Evolutionary conservation across 352 stramenopile genomes (phyloP), one percentile per base, ranked within the genome.

Genomic region (Globisporangium emineosum): DNA sequence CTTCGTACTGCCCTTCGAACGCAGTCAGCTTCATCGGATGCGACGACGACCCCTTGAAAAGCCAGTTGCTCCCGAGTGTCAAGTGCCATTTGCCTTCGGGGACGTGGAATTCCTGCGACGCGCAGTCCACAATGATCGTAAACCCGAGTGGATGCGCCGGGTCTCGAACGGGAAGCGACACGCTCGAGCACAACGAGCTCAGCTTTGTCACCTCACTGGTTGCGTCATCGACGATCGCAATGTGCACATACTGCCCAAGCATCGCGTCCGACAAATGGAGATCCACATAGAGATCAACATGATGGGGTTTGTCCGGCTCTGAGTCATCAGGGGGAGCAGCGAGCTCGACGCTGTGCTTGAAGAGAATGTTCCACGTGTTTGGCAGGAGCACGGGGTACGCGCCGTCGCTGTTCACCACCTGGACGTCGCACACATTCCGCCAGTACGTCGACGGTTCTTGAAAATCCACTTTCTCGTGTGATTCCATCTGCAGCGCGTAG

Each of bases 101-200:
- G 0, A 88, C 67, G 32, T 70, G 54, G 7, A 67, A 60, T 2
- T 65, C 57, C 3, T 60, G 58, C 29, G 78, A 71, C 1, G 66
- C 54, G 27, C 81, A 90, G 37, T 90, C 78, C 8, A 88, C 70
- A 33, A 91, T 62, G n/a, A 92, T 76, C 2, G 83, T 90, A 65
- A 81, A 87, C 19, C 60, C 56, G 2, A 42, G 40, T 59, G n/a
- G 19, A 21, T 17, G 27, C 5, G 37, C 37, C n/a, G 17, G 5
- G 27, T 70, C 55, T 32, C 13, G 17, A 37, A 63, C 15, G 21
- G 67, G 37, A 19, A 86, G 51, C 29, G 55, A 65, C 19, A 72
- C 12, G 17, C 57, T 69, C 13, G 68, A 65, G 59, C 75, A 83
- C 15, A 89, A 56, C 5, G 75, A 69, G 6, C 64, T 60, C 12